These are phyloP conservation scores for Diutina mesorugosa DNA, from an alignment of 1,139 yeast species.

Conservation along the genomic window DNA sequence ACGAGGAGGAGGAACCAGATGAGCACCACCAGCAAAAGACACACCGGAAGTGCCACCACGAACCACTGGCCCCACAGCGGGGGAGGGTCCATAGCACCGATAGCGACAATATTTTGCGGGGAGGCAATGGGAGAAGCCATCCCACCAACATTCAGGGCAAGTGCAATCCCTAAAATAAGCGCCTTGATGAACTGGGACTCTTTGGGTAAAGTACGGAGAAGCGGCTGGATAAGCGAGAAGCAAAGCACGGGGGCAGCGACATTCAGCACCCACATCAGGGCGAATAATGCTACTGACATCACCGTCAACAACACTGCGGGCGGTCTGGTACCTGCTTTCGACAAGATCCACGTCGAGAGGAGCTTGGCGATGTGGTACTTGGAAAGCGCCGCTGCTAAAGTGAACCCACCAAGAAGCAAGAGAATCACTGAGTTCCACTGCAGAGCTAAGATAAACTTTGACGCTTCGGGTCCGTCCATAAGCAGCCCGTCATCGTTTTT, in stretches of 20 bases:
- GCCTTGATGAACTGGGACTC: slow-evolving; percentile 53
- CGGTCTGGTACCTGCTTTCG: slow-evolving; percentile 57
- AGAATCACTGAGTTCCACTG: slow-evolving; percentile 73
- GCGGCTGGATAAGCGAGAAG: slow-evolving; percentile 52
- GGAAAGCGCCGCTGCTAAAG: slow-evolving; percentile 61
- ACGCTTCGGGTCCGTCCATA: slow-evolving; percentile 40
- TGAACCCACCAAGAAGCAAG: slow-evolving; percentile 59
- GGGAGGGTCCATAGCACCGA: slow-evolving; percentile 51
- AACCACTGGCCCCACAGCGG: slow-evolving; percentile 77
- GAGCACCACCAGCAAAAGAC: slow-evolving; percentile 37
- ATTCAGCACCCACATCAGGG: slow-evolving; percentile 71
- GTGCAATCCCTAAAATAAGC: slow-evolving; percentile 56
- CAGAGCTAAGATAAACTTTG: slow-evolving; percentile 39
- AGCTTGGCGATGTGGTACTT: slow-evolving; percentile 60
- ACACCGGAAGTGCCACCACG: slow-evolving; percentile 54
- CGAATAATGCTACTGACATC: slow-evolving; percentile 56
- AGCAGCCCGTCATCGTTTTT: slow-evolving; percentile 43
- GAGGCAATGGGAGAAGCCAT: slow-evolving; percentile 77
- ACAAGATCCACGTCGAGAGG: slow-evolving; percentile 50
- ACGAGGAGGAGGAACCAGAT: slow-evolving; percentile 46
- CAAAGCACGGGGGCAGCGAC: slow-evolving; percentile 72
- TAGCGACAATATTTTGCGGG: slow-evolving; percentile 67
- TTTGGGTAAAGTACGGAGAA: slow-evolving; percentile 48
- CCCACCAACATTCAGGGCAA: slow-evolving; percentile 64
- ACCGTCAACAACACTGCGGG: slow-evolving; percentile 47